A percentile compares a stretch with the other conserved stretches of the same genome.
Conservation (phyloP, 78 protist genomes). For the Dictyostelium intermedium region DNA sequence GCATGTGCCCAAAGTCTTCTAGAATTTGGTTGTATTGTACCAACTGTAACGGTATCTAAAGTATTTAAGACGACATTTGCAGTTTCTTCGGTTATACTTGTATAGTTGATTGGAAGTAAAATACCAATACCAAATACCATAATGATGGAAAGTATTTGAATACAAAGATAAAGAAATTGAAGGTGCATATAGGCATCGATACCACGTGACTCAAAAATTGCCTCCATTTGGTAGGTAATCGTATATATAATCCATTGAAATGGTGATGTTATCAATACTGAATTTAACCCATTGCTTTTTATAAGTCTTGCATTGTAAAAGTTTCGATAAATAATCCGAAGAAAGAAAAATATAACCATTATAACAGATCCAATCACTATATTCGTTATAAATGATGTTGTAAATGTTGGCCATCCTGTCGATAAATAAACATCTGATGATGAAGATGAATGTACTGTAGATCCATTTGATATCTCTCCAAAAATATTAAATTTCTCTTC, state of each 20-base stretch:
- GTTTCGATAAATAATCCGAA: slow-evolving; percentile 33
- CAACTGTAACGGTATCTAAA: slow-evolving; percentile 53
- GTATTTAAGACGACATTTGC: background rate
- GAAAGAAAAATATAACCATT: slow-evolving; percentile 31
- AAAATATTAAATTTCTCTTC: background rate
- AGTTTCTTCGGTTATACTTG: background rate
- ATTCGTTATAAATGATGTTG: slow-evolving; percentile 31
- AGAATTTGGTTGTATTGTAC: slow-evolving; percentile 30
- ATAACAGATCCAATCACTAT: slow-evolving; percentile 29
- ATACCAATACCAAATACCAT: slow-evolving; percentile 72
- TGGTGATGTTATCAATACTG: background rate
- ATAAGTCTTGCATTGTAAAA: slow-evolving; percentile 58
- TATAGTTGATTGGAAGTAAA: slow-evolving; percentile 49
- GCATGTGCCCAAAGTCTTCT: slow-evolving; percentile 66
- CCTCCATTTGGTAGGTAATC: slow-evolving; percentile 15
- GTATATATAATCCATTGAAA: slow-evolving; percentile 47
- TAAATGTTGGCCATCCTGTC: slow-evolving; percentile 58
- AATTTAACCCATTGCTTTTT: slow-evolving; percentile 31
- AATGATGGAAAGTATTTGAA: background rate
- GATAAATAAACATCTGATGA: background rate
- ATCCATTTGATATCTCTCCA: background rate
- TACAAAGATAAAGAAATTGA: slow-evolving; percentile 46
- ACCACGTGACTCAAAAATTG: slow-evolving; percentile 53
- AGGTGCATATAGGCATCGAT: slow-evolving; percentile 77
- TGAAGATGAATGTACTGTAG: background rate